phyloP scores from a whole-genome alignment of 805 yeast genomes.

The Metschnikowia peoriensis region DNA sequence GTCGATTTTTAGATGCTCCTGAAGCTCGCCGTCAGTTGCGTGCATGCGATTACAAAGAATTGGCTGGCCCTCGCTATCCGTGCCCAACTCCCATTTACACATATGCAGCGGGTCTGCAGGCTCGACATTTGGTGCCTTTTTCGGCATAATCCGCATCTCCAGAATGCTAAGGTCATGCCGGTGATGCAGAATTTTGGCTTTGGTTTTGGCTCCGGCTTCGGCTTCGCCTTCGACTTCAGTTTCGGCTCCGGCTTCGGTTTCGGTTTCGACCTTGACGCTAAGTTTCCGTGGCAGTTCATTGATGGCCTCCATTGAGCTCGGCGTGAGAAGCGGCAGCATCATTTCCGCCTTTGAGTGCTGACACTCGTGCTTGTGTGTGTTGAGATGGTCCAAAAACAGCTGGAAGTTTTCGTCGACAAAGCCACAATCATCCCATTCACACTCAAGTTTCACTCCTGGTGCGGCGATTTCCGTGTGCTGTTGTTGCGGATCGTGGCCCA shows the following conservation, averaged over 20 bases:
- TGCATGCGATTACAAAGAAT: slow-evolving; percentile 53
- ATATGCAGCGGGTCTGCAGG: slow-evolving; percentile 32
- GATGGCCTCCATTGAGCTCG: slow-evolving; percentile 9
- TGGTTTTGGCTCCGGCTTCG: too few species aligned
- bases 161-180: slow-evolving; percentile 26
- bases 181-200: neutral
- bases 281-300: neutral
- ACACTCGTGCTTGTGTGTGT: slow-evolving; percentile 25
- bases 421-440: slow-evolving; percentile 78
- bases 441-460: slow-evolving; percentile 36
- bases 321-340: slow-evolving; percentile 11
- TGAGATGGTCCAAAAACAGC: slow-evolving; percentile 54
- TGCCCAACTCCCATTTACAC: slow-evolving; percentile 45
- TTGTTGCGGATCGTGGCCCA: slow-evolving; percentile 44
- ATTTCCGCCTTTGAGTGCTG: neutral
- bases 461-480: neutral
- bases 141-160: slow-evolving; percentile 33
- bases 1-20: slow-evolving; percentile 61
- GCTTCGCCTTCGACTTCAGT: neutral
- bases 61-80: slow-evolving; percentile 25
- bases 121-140: slow-evolving; percentile 6
- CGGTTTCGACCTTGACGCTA: neutral
- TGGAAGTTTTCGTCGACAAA: slow-evolving; percentile 53
- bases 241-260: too few species aligned
- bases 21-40: slow-evolving; percentile 55